Conservation (phyloP, 805 yeast genomes). For the Priceomyces melissophilus region DNA sequence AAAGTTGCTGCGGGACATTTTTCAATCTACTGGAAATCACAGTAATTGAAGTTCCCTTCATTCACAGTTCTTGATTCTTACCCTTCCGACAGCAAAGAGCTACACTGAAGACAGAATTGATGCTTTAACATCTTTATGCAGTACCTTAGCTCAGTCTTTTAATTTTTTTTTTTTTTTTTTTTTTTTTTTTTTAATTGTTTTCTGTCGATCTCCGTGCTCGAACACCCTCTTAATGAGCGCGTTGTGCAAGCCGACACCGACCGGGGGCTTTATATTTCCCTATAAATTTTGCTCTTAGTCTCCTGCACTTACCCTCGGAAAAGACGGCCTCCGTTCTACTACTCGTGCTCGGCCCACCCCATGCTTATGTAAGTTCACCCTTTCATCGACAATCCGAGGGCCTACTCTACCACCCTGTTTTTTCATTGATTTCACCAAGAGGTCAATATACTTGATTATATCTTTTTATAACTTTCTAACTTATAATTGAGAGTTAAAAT, state of each 20-base stretch:
- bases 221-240: neutral
- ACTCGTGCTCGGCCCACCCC: neutral
- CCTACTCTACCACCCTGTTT: slow-evolving; percentile 1
- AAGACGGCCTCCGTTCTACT: neutral
- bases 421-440: slow-evolving; percentile 1
- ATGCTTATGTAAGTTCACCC: slow-evolving; percentile 6
- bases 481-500: no score
- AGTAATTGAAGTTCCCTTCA: no score
- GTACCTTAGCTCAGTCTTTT: no score
- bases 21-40: neutral
- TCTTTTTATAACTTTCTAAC: no score
- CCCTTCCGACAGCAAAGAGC: no score
- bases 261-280: neutral
- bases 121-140: no score
- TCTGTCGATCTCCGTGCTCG: neutral
- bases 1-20: slow-evolving; percentile 5
- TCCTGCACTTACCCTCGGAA: slow-evolving; percentile 1
- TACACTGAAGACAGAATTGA: no score
- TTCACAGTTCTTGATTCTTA: no score
- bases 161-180: neutral
- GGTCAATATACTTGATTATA: neutral
- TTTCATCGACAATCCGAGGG: slow-evolving; percentile 9
- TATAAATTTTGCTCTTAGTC: neutral
- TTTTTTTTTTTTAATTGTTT: neutral
- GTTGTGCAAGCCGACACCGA: neutral